Evolutionary conservation across 495 filamentous ascomycete species (phyloP), one percentile per base, ranked within the genome.

Genomic region (Penicillium soppii): DNA sequence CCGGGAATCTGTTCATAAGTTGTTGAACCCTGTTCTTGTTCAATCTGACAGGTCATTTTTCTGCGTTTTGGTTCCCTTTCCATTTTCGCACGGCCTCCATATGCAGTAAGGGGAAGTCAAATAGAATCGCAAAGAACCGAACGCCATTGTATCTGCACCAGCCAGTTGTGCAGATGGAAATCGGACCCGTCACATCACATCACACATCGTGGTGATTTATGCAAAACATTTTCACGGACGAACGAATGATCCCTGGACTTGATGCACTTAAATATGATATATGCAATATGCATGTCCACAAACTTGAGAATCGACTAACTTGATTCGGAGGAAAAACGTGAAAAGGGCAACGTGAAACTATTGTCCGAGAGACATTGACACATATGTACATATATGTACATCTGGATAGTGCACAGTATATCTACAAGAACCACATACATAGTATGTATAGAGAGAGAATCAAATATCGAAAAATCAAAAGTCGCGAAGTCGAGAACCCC

Each of bases 201-300:
- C n/a, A 22, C 37, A 40, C 37, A 40, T 23, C 37, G 21, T 23
- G 37, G 37, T 19, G 10, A 40, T 40, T 40, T 32, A 45, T 45
- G 43, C 43, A 45, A 27, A 19, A 22, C 27, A 30, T 45, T 27
- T 45, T 45, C 27, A 44, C 37, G 19, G 42, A 44, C 26, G 10
- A 41, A 13, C 12, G 15, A 32, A 30, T 33, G 21, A 13, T 9
- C 37, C 21, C 5, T 12, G n/a, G n/a, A n/a, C n/a, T n/a, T n/a
- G n/a, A n/a, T 32, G 29, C 29, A 12, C 29, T 12, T 32, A 32
- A 32, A 32, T 40, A 40, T 40, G 27, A 44, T 43, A 30, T 44
- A 40, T 26, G n/a, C 22, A 26, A n/a, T n/a, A n/a, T n/a, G n/a
- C n/a, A n/a, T n/a, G n/a, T n/a, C n/a, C n/a, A n/a, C n/a, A n/a